Conservation (phyloP, 2,329 filamentous ascomycete genomes). For the Stachybotrys elegans region DNA sequence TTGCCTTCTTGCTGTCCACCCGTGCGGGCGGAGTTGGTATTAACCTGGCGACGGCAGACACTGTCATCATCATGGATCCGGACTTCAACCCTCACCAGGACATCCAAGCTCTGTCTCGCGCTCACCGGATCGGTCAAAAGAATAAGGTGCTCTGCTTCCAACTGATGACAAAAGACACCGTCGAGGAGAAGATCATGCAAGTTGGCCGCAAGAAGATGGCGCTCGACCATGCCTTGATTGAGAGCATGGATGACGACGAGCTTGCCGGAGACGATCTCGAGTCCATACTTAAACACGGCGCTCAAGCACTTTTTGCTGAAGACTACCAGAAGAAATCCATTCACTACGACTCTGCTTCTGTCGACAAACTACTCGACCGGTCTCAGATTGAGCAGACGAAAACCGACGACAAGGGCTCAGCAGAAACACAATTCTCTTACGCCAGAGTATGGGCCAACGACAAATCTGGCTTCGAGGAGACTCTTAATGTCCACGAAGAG, state of each 20-base stretch:
- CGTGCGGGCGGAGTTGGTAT: conserved; percentile 95
- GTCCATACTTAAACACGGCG: conserved; percentile 82
- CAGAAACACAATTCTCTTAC: conserved; percentile 81
- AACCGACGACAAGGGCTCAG: conserved; percentile 55
- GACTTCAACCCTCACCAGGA: conserved; percentile 99
- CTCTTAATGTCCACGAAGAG: conserved; percentile 46
- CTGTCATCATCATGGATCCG: conserved; percentile 93
- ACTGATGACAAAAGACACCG: conserved; percentile 80
- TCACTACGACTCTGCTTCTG: conserved; percentile 70
- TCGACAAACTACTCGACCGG: conserved; percentile 90
- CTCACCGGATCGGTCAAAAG: conserved; percentile 93
- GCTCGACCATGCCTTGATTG: conserved; percentile 89
- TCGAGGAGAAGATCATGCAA: conserved; percentile 94
- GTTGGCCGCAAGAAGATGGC: conserved; percentile 95
- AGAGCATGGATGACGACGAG: conserved; percentile 82
- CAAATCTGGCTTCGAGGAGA: conserved; percentile 59
- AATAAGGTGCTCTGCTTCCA: conserved; percentile 96
- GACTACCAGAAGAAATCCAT: conserved; percentile 67
- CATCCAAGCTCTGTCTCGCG: conserved; percentile 88
- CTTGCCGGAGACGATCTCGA: conserved; percentile 76
- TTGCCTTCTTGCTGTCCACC: conserved; percentile 90
- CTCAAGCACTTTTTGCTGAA: conserved; percentile 79
- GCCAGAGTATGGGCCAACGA: conserved; percentile 92
- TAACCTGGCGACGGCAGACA: conserved; percentile 94
- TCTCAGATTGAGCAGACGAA: conserved; percentile 71